These are phyloP conservation scores for Saturnispora halmiae DNA, from an alignment of 805 yeast genomes.

Conservation along the genomic window DNA sequence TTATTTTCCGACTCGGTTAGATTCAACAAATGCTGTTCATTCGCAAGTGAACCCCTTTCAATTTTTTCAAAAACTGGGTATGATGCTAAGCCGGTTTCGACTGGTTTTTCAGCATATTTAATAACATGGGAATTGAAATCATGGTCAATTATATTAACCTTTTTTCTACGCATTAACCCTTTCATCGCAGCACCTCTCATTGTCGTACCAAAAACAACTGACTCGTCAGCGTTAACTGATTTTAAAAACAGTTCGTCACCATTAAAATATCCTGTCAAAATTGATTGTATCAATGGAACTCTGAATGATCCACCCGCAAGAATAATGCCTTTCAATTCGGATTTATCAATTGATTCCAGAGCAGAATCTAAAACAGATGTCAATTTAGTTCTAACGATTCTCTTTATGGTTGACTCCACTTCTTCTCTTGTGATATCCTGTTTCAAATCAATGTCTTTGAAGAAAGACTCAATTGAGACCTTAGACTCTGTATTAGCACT, in stretches of 20 bases:
- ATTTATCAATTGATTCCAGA: conserved; percentile 27
- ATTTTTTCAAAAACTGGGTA: conserved; percentile 2
- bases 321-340: conserved; percentile 45
- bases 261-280: conserved; percentile 44
- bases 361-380: conserved; percentile 45
- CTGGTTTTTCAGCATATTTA: background rate
- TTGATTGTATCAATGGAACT: conserved; percentile 76
- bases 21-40: conserved; percentile 6
- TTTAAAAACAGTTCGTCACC: conserved; percentile 45
- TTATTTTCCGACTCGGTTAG: conserved; percentile 4
- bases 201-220: conserved; percentile 87
- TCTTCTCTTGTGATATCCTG: conserved; percentile 65
- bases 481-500: conserved; percentile 80
- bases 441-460: conserved; percentile 66
- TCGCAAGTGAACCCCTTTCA: conserved; percentile 6
- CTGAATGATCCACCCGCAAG: conserved; percentile 88
- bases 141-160: conserved; percentile 28
- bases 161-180: conserved; percentile 56
- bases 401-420: conserved; percentile 54
- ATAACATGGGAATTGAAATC: conserved; percentile 8
- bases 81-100: background rate
- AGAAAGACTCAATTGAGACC: conserved; percentile 68
- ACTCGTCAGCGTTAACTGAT: conserved; percentile 92
- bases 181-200: conserved; percentile 69
- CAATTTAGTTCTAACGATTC: background rate